phyloP scores from a whole-genome alignment of 257 asterid species.

The Fraxinus anomala region DNA sequence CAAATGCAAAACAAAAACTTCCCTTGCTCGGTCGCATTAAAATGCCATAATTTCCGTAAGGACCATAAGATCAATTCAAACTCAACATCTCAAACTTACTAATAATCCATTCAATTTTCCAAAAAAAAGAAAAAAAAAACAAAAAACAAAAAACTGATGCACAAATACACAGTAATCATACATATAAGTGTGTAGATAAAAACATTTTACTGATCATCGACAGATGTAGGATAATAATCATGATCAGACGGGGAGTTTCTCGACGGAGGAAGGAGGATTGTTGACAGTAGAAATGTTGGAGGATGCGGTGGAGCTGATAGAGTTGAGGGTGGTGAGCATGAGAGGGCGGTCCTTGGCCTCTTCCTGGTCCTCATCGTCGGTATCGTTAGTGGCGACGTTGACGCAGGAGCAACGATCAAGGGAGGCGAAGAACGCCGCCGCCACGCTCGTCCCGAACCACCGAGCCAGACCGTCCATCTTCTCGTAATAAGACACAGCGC shows the following conservation, averaged over 20 bases:
- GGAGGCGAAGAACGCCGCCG: constrained; percentile 50
- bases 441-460: constrained; percentile 40
- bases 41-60: neutral
- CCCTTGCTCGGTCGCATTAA: neutral
- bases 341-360: constrained; percentile 47
- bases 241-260: constrained; percentile 14
- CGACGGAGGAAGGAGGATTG: neutral
- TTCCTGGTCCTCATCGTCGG: constrained; percentile 32
- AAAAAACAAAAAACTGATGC: neutral
- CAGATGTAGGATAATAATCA: neutral
- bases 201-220: neutral
- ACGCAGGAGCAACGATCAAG: constrained; percentile 49
- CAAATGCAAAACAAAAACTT: neutral
- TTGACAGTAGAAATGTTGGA: neutral
- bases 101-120: neutral
- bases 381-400: constrained; percentile 36
- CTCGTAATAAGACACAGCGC: constrained; percentile 11
- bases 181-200: too few relatives aligned
- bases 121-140: neutral
- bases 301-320: constrained; percentile 8
- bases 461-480: constrained; percentile 41
- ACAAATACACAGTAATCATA: neutral
- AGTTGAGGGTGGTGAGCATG: constrained; percentile 30
- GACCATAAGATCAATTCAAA: neutral
- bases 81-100: neutral